A percentile compares a stretch with the other conserved stretches of the same genome.
These are phyloP conservation scores for Quercus alba DNA, from an alignment of 306 rosid species.

Conservation along the genomic window DNA sequence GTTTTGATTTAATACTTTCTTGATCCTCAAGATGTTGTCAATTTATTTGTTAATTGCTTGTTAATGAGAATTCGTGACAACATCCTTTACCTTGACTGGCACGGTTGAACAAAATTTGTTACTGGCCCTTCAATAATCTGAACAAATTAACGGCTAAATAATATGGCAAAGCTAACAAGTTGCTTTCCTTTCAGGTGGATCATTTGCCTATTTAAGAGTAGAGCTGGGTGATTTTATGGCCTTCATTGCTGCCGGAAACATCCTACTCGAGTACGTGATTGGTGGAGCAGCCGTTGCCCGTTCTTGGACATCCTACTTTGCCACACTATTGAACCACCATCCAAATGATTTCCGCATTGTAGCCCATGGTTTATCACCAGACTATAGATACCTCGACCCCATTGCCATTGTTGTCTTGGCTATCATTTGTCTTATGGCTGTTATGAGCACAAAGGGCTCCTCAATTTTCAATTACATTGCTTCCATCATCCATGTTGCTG, in stretches of 20 bases:
- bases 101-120: too few relatives aligned
- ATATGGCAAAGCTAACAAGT: too few relatives aligned
- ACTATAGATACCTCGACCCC: conserved; percentile 63
- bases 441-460: conserved; percentile 74
- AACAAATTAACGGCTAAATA: too few relatives aligned
- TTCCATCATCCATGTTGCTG: conserved; percentile 48
- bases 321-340: conserved; percentile 54
- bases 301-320: conserved; percentile 82
- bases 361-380: background rate
- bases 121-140: too few relatives aligned
- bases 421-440: conserved; percentile 44
- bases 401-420: conserved; percentile 49
- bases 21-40: too few relatives aligned
- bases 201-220: conserved; percentile 80
- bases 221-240: conserved; percentile 85
- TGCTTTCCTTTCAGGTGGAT: conserved; percentile 48
- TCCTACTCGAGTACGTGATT: conserved; percentile 64
- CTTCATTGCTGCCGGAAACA: conserved; percentile 78
- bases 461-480: conserved; percentile 80
- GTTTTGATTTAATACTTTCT: too few relatives aligned
- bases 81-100: too few relatives aligned
- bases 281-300: conserved; percentile 76
- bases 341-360: conserved; percentile 59
- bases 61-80: too few relatives aligned
- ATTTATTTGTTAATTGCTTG: too few relatives aligned